Evolutionary conservation across 768 basidiomycete genomes (phyloP).

Genomic region (Trametes gibbosa): DNA sequence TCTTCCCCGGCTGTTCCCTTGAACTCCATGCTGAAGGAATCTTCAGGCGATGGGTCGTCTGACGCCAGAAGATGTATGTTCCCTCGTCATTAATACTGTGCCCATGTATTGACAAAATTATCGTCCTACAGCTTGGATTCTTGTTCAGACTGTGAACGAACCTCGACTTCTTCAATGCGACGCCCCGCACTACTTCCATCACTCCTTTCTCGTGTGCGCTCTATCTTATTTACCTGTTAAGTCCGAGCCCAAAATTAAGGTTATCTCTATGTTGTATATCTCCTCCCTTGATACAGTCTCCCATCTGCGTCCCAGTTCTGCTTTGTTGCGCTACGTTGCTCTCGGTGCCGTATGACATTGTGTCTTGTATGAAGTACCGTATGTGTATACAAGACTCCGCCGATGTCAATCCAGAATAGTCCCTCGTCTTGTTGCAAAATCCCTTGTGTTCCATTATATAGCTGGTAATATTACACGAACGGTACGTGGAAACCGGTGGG

Average conservation of each 20-base stretch:
- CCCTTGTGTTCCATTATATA: background rate
- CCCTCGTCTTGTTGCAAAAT: background rate
- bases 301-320: background rate
- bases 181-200: background rate
- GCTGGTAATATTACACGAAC: background rate
- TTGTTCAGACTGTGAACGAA: conserved; percentile 50
- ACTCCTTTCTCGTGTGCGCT: background rate
- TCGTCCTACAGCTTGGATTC: conserved; percentile 45
- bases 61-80: conserved; percentile 69
- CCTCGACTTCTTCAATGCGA: background rate
- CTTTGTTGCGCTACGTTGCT: conserved; percentile 8
- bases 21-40: background rate
- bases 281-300: background rate
- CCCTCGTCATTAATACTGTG: background rate
- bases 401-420: background rate
- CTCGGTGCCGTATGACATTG: background rate
- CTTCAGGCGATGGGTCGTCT: conserved; percentile 86
- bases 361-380: conserved; percentile 3
- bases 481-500: background rate
- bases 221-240: background rate
- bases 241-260: background rate
- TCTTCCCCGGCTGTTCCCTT: background rate
- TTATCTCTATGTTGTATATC: background rate
- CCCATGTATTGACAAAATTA: background rate
- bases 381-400: background rate